phyloP scores from a whole-genome alignment of 768 basidiomycete genomes.

The Tricholoma sp. region DNA sequence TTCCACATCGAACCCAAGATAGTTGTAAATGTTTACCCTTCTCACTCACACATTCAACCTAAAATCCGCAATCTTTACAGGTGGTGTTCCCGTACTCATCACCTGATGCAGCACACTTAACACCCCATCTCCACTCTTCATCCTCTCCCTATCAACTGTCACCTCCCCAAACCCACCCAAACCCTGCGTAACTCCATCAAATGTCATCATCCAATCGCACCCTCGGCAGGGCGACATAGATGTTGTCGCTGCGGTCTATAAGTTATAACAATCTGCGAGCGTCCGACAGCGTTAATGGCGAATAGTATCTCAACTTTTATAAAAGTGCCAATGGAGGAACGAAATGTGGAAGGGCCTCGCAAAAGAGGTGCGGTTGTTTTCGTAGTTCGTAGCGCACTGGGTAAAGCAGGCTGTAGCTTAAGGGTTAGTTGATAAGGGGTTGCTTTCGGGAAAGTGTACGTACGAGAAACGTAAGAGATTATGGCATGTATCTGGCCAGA shows the following conservation, averaged over 20 bases:
- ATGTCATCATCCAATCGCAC: constrained; percentile 41
- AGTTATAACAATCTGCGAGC: constrained; percentile 42
- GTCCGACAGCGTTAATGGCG: constrained; percentile 36
- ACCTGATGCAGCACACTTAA: constrained; percentile 41
- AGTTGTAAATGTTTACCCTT: too few relatives aligned
- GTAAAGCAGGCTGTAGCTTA: constrained; percentile 34
- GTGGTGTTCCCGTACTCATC: constrained; percentile 34
- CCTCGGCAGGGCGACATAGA: constrained; percentile 40
- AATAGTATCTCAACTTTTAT: constrained; percentile 45
- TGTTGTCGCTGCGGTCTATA: constrained; percentile 37
- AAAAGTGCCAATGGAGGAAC: constrained; percentile 34
- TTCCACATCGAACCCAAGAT: too few relatives aligned
- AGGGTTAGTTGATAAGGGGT: background rate
- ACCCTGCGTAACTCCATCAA: constrained; percentile 34
- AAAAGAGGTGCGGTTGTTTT: constrained; percentile 29
- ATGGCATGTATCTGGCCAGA: constrained; percentile 39
- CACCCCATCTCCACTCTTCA: constrained; percentile 31
- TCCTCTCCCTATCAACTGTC: constrained; percentile 37
- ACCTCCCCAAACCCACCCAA: constrained; percentile 43
- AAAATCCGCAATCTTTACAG: constrained; percentile 38
- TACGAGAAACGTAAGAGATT: constrained; percentile 46
- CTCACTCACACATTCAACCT: constrained; percentile 27
- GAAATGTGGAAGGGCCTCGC: constrained; percentile 40
- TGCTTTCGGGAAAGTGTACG: background rate
- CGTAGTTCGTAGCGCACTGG: constrained; percentile 41